Percentiles rank a stretch among this genome's conserved stretches.
Evolutionary conservation across 225 moss, liverwort and hornwort genomes (phyloP).

Genomic region (Asterella californica): DNA sequence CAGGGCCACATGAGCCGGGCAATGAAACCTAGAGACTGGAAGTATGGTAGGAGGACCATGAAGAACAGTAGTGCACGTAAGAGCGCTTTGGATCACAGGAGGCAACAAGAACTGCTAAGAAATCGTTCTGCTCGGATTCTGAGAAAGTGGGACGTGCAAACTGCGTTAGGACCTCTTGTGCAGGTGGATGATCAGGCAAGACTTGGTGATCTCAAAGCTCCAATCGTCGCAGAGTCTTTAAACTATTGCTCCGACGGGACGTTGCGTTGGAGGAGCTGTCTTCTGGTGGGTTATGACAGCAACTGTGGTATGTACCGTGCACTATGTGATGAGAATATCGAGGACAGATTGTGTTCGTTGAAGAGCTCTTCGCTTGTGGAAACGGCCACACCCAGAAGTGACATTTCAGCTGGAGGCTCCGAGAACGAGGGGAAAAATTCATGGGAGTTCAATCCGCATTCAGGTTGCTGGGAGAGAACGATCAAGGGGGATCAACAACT

Average conservation of each 20-base stretch:
- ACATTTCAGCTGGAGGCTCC: constrained; percentile 9
- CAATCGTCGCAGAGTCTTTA: constrained; percentile 37
- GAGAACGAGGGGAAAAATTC: constrained; percentile 13
- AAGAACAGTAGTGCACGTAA: constrained; percentile 21
- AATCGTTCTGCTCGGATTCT: constrained; percentile 11
- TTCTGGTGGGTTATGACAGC: constrained; percentile 40
- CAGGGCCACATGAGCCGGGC: constrained; percentile 13
- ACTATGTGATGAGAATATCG: constrained; percentile 21
- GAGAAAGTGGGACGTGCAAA: constrained; percentile 44
- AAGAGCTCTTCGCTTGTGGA: constrained; percentile 17
- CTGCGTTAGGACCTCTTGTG: constrained; percentile 38
- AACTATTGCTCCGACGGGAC: constrained; percentile 39
- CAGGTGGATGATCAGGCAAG: constrained; percentile 14
- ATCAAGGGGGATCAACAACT: constrained; percentile 20
- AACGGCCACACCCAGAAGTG: not conserved
- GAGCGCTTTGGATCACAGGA: constrained; percentile 15
- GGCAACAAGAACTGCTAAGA: constrained; percentile 3
- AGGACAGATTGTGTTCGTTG: constrained; percentile 24
- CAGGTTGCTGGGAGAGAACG: constrained; percentile 15
- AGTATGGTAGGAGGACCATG: constrained; percentile 8
- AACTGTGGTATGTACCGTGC: constrained; percentile 41
- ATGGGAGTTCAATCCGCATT: constrained; percentile 28
- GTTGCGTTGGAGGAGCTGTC: constrained; percentile 44
- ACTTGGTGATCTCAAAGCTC: constrained; percentile 32
- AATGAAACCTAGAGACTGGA: constrained; percentile 22